Evolutionary conservation across 768 basidiomycete species (phyloP).

Genomic region (Pholiota molesta): DNA sequence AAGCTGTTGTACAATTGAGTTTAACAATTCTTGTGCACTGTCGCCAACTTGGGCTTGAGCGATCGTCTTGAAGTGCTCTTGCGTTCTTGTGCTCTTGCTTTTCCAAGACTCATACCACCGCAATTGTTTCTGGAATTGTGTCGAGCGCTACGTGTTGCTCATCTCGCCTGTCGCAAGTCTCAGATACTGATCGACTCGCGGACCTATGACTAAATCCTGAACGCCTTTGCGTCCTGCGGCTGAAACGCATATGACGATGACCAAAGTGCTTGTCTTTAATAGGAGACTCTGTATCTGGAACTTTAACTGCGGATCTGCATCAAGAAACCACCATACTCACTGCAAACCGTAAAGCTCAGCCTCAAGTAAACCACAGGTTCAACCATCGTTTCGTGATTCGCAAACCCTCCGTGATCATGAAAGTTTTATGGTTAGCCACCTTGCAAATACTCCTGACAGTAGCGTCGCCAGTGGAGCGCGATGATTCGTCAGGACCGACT

Average conservation of each 20-base stretch:
- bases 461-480: neutral
- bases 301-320: neutral
- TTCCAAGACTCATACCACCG: too few relatives aligned
- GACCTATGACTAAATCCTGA: neutral
- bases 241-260: neutral
- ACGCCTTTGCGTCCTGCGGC: neutral
- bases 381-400: neutral
- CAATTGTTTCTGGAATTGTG: too few relatives aligned
- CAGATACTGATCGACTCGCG: neutral
- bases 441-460: neutral
- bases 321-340: too few relatives aligned
- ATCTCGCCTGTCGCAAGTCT: neutral
- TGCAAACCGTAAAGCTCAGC: too few relatives aligned
- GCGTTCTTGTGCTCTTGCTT: too few relatives aligned
- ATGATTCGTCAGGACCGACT: slow-evolving; percentile 25
- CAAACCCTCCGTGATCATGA: neutral
- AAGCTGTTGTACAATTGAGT: too few relatives aligned
- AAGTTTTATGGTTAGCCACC: neutral
- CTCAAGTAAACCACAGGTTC: neutral
- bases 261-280: neutral
- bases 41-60: too few relatives aligned
- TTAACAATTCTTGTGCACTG: too few relatives aligned
- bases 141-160: too few relatives aligned
- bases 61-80: too few relatives aligned
- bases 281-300: neutral